These are phyloP conservation scores for Trebouxiophyceae sp. DNA, from an alignment of 163 green algal genomes.

Conservation along the genomic window DNA sequence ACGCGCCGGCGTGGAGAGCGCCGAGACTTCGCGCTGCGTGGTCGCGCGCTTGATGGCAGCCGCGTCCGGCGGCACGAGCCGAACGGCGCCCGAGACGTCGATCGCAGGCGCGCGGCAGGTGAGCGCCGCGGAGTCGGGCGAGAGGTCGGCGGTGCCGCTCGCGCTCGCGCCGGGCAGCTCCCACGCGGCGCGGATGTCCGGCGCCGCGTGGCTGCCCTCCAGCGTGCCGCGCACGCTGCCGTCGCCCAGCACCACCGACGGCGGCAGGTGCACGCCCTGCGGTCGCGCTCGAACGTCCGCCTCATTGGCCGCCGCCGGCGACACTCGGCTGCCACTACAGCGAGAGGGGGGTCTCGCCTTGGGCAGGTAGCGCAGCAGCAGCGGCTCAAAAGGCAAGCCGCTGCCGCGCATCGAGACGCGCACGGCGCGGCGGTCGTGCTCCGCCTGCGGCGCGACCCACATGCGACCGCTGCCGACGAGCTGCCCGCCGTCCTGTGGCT, in stretches of 20 bases:
- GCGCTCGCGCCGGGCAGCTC: slow-evolving; percentile 26
- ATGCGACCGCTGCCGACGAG: slow-evolving; percentile 54
- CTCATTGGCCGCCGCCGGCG: too few relatives aligned
- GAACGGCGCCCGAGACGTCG: slow-evolving; percentile 32
- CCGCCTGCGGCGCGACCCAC: slow-evolving; percentile 57
- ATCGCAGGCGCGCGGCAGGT: slow-evolving; percentile 32
- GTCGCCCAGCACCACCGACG: slow-evolving; percentile 36
- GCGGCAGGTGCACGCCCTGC: slow-evolving; percentile 30
- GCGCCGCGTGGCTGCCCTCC: slow-evolving; percentile 60
- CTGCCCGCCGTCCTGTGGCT: slow-evolving; percentile 54
- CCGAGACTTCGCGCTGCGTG: slow-evolving; percentile 53
- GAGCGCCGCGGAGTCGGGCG: slow-evolving; percentile 8
- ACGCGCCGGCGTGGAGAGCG: slow-evolving; percentile 24
- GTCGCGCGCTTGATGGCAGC: slow-evolving; percentile 37
- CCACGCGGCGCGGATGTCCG: slow-evolving; percentile 35
- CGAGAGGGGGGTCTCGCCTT: slow-evolving; percentile 9
- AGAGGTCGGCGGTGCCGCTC: slow-evolving; percentile 11
- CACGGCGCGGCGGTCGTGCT: slow-evolving; percentile 60
- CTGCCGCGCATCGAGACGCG: slow-evolving; percentile 38
- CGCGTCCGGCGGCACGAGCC: slow-evolving; percentile 30
- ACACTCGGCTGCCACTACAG: too few relatives aligned
- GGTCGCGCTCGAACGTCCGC: too few relatives aligned
- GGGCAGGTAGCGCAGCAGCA: slow-evolving; percentile 57
- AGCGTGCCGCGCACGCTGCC: slow-evolving; percentile 44
- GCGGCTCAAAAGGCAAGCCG: slow-evolving; percentile 42